These are phyloP conservation scores for Gossypium anomalum DNA, from an alignment of 345 rosid genomes.

Conservation along the genomic window DNA sequence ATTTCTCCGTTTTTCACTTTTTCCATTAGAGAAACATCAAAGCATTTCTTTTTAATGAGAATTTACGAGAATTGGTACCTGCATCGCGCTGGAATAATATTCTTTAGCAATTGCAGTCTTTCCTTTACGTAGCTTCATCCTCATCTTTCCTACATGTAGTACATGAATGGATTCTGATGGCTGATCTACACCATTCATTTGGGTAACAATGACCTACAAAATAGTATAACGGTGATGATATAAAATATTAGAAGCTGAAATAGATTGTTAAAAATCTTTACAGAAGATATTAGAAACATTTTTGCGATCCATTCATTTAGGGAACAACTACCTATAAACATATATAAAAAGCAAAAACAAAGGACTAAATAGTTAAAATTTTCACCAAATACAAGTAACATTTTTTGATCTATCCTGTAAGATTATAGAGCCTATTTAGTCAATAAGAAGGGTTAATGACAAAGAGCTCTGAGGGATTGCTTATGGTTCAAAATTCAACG, in stretches of 20 bases:
- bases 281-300: not conserved
- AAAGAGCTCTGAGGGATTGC: not conserved
- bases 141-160: conserved; percentile 93
- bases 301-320: conserved; percentile 44
- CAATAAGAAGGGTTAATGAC: not conserved
- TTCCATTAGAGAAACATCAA: not conserved
- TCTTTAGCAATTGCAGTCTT: conserved; percentile 70
- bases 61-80: conserved; percentile 36
- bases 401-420: not conserved
- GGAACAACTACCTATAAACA: conserved; percentile 20
- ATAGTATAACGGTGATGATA: not conserved
- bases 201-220: conserved; percentile 72
- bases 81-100: conserved; percentile 82
- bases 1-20: not conserved
- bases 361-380: not conserved
- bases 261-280: not conserved
- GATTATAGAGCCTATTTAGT: not conserved
- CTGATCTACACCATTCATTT: conserved; percentile 64
- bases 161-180: conserved; percentile 74
- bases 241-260: not conserved
- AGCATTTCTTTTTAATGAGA: not conserved
- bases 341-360: not conserved
- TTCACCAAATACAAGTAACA: not conserved
- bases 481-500: not conserved
- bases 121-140: conserved; percentile 86